phyloP scores from a whole-genome alignment of 345 rosid genomes.

The Chamaenerion angustifolium region DNA sequence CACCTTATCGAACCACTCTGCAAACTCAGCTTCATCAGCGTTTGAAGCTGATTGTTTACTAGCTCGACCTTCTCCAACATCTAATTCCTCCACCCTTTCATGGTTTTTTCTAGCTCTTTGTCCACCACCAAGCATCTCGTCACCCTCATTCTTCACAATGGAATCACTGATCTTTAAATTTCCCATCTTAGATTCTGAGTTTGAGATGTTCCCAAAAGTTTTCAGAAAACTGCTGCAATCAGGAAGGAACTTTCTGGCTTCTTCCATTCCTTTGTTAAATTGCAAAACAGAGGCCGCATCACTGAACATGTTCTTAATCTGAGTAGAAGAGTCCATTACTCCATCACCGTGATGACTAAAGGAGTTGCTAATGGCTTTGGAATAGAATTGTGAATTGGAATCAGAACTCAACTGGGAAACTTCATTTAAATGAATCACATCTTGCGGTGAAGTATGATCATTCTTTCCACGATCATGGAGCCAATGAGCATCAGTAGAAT shows the following conservation, averaged over 20 bases:
- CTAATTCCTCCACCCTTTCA: slow-evolving; percentile 27
- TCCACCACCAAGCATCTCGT: slow-evolving; percentile 9
- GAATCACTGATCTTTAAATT: neutral
- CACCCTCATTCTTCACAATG: slow-evolving; percentile 14
- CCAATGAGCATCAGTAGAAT: slow-evolving; percentile 1
- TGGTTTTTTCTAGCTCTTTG: slow-evolving; percentile 44
- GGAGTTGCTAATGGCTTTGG: too few relatives aligned
- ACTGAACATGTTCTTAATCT: slow-evolving; percentile 7
- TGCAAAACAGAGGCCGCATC: slow-evolving; percentile 22
- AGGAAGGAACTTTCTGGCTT: slow-evolving; percentile 34
- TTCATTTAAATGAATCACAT: too few relatives aligned
- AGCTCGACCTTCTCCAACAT: slow-evolving; percentile 37
- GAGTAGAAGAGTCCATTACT: too few relatives aligned
- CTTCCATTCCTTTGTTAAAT: slow-evolving; percentile 24
- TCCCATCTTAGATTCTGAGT: too few relatives aligned
- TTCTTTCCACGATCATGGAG: neutral
- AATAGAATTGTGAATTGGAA: too few relatives aligned
- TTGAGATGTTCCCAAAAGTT: slow-evolving; percentile 7
- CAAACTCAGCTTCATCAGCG: slow-evolving; percentile 30
- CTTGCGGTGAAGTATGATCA: neutral
- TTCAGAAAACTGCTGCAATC: slow-evolving; percentile 8
- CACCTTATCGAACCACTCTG: slow-evolving; percentile 60
- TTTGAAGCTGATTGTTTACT: slow-evolving; percentile 38
- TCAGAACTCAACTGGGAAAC: too few relatives aligned
- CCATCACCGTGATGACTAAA: too few relatives aligned